A percentile compares a stretch with the other conserved stretches of the same genome.
Conservation (phyloP, 2,329 filamentous ascomycete species). For the Fusarium kyushuense region DNA sequence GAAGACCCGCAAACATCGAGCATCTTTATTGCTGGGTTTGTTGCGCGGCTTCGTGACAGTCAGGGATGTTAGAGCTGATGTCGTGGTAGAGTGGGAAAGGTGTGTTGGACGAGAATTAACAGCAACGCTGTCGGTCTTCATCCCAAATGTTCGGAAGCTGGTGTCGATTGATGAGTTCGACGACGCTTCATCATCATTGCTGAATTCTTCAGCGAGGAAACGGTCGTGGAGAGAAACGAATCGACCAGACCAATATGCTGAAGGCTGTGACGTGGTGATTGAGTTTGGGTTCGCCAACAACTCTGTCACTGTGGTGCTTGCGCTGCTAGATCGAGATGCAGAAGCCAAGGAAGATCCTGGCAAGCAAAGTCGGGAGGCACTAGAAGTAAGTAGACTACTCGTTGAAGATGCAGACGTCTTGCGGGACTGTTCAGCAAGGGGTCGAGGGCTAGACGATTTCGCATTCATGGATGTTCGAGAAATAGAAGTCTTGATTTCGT, state of each 20-base stretch:
- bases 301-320: slow-evolving; percentile 31
- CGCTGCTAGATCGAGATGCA: slow-evolving; percentile 32
- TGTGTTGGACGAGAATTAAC: slow-evolving; percentile 44
- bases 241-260: slow-evolving; percentile 72
- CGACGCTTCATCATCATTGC: slow-evolving; percentile 14
- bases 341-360: slow-evolving; percentile 38
- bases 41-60: slow-evolving; percentile 29
- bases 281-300: slow-evolving; percentile 44
- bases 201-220: slow-evolving; percentile 48
- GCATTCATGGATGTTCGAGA: slow-evolving; percentile 51
- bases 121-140: slow-evolving; percentile 35
- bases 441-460: slow-evolving; percentile 30
- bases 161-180: not conserved
- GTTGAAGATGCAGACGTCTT: slow-evolving; percentile 40
- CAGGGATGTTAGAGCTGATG: slow-evolving; percentile 49
- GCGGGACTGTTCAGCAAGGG: slow-evolving; percentile 28
- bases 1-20: slow-evolving; percentile 60
- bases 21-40: slow-evolving; percentile 53
- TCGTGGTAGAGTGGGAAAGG: slow-evolving; percentile 51
- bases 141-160: slow-evolving; percentile 4
- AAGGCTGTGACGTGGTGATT: slow-evolving; percentile 59
- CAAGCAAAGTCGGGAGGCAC: slow-evolving; percentile 38
- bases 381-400: slow-evolving; percentile 29
- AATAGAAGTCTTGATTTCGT: slow-evolving; percentile 60
- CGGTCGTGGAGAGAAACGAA: slow-evolving; percentile 69